A percentile compares a stretch with the other conserved stretches of the same genome.
Evolutionary conservation across 2,329 filamentous ascomycete genomes (phyloP).

Genomic region (Cercospora zeae-maydis): DNA sequence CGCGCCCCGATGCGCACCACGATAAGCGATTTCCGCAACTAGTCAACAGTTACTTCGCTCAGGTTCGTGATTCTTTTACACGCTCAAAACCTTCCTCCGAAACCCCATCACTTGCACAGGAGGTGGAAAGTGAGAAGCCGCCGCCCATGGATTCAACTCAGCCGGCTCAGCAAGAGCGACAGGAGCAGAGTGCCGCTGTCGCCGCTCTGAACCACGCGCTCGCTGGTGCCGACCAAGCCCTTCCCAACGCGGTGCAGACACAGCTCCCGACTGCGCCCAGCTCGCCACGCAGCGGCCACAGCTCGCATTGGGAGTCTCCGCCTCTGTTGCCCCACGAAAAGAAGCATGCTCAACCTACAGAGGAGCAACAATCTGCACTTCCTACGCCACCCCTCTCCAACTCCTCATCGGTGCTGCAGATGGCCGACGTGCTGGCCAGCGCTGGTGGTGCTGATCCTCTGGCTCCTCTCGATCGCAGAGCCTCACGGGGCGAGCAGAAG

Average conservation of each 20-base stretch:
- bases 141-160: conserved; percentile 18
- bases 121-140: conserved; percentile 16
- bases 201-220: conserved; percentile 23
- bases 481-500: conserved; percentile 27
- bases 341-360: conserved; percentile 17
- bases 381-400: conserved; percentile 44
- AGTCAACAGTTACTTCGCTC: conserved; percentile 91
- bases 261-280: conserved; percentile 37
- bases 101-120: conserved; percentile 36
- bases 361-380: conserved; percentile 29
- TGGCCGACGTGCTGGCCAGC: conserved; percentile 29
- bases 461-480: conserved; percentile 25
- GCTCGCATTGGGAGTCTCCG: conserved; percentile 28
- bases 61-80: conserved; percentile 86
- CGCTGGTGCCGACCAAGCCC: conserved; percentile 16
- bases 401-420: conserved; percentile 38
- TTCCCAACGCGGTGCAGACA: conserved; percentile 11
- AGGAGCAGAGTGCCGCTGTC: conserved; percentile 20
- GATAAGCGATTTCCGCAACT: conserved; percentile 96
- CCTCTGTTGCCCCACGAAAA: conserved; percentile 40
- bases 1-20: conserved; percentile 77
- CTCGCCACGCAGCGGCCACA: conserved; percentile 30
- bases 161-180: conserved; percentile 18
- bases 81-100: conserved; percentile 25
- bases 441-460: conserved; percentile 16